phyloP scores from a whole-genome alignment of 257 asterid species.

The Plantago elongata region DNA sequence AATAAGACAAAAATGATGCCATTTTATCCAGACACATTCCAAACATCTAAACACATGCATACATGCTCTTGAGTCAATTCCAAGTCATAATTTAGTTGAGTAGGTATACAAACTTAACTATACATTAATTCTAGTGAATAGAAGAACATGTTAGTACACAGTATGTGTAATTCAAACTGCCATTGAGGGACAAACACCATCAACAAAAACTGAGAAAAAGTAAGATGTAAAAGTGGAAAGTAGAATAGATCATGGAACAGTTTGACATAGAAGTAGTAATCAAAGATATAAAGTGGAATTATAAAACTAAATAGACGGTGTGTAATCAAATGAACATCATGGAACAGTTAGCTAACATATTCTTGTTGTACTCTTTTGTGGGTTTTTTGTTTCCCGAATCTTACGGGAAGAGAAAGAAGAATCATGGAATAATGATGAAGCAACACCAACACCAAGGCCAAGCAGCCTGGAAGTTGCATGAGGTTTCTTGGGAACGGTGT shows the following conservation, averaged over 20 bases:
- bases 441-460: background rate
- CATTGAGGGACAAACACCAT: slow-evolving; percentile 3
- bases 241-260: background rate
- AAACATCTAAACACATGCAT: background rate
- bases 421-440: slow-evolving; percentile 4
- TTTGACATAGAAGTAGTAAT: background rate
- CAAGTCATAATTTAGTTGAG: background rate
- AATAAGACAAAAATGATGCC: too few relatives aligned
- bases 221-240: slow-evolving; percentile 1
- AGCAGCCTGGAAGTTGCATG: background rate
- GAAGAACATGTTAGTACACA: background rate
- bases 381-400: slow-evolving; percentile 1
- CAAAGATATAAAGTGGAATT: background rate
- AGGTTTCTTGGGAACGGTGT: slow-evolving; percentile 14
- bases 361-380: background rate
- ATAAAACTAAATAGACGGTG: too few relatives aligned
- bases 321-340: background rate
- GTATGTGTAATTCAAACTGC: background rate
- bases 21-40: background rate
- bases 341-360: background rate
- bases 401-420: slow-evolving; percentile 6
- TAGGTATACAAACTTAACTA: background rate
- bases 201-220: slow-evolving; percentile 1
- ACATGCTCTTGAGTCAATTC: too few relatives aligned
- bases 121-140: background rate